A percentile compares a stretch with the other conserved stretches of the same genome.
These are phyloP conservation scores for Rheum nobile DNA, from an alignment of 148 eudicot species.

Conservation along the genomic window DNA sequence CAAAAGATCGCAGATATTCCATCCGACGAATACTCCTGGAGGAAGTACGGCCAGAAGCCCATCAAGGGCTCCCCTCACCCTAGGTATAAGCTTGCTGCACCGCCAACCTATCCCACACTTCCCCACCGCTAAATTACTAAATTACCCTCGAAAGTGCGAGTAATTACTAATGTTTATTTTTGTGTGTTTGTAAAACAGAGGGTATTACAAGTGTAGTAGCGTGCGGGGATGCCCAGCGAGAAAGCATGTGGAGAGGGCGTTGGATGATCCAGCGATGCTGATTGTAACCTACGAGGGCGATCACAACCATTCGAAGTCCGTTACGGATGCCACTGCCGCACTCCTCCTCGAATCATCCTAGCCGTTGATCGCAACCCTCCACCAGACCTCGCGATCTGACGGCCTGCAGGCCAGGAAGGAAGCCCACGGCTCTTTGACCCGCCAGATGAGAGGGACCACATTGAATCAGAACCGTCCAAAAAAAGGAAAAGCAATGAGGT, in stretches of 20 bases:
- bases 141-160: not conserved
- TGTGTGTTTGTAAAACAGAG: slow-evolving; percentile 20
- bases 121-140: not conserved
- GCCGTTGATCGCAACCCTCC: not conserved
- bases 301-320: not conserved
- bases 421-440: not conserved
- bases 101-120: too few species aligned
- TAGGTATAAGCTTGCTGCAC: slow-evolving; percentile 19
- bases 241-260: slow-evolving; percentile 56
- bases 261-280: slow-evolving; percentile 55
- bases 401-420: not conserved
- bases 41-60: slow-evolving; percentile 60
- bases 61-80: slow-evolving; percentile 54
- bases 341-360: not conserved
- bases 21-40: slow-evolving; percentile 70
- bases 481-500: not conserved
- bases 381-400: not conserved
- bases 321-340: not conserved
- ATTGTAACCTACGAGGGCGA: slow-evolving; percentile 32
- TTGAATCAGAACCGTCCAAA: not conserved
- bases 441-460: not conserved
- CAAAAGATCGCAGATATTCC: slow-evolving; percentile 55
- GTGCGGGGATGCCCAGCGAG: slow-evolving; percentile 64
- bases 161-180: not conserved
- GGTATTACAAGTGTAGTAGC: slow-evolving; percentile 71